Evolutionary conservation across 257 asterid genomes (phyloP).

Genomic region (Coffea canephora): DNA sequence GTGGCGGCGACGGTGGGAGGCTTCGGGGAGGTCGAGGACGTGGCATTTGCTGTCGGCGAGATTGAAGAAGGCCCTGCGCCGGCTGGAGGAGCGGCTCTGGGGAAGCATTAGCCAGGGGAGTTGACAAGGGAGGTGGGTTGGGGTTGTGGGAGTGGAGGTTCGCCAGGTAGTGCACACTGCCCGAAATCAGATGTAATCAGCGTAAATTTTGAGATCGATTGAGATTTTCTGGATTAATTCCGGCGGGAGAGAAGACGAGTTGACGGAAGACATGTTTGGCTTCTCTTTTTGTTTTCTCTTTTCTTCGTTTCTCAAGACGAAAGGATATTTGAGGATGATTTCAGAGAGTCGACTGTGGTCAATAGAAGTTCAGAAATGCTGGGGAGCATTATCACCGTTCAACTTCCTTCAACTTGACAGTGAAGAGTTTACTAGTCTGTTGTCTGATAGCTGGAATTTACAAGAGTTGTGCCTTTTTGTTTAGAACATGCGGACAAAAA

Average conservation of each 20-base stretch:
- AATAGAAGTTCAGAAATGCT: no score
- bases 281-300: no score
- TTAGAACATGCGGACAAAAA: no score
- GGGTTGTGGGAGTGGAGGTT: conserved; percentile 42
- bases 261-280: conserved; percentile 29
- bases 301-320: no score
- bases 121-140: conserved; percentile 59
- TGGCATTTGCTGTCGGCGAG: conserved; percentile 37
- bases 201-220: conserved; percentile 32
- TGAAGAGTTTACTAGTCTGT: no score
- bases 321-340: no score
- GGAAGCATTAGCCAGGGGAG: conserved; percentile 95
- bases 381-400: no score
- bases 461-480: no score
- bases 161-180: conserved; percentile 60
- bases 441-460: no score
- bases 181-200: conserved; percentile 70
- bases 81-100: conserved; percentile 23
- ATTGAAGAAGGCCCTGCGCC: conserved; percentile 52
- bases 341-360: no score
- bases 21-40: conserved; percentile 60
- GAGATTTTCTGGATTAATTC: conserved; percentile 56
- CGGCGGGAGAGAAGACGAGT: conserved; percentile 71
- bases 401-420: no score
- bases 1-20: conserved; percentile 54